Percentiles rank a stretch among this genome's conserved stretches.
phyloP scores from a whole-genome alignment of 2,329 filamentous ascomycete species.

The Metarhizium brunneum region DNA sequence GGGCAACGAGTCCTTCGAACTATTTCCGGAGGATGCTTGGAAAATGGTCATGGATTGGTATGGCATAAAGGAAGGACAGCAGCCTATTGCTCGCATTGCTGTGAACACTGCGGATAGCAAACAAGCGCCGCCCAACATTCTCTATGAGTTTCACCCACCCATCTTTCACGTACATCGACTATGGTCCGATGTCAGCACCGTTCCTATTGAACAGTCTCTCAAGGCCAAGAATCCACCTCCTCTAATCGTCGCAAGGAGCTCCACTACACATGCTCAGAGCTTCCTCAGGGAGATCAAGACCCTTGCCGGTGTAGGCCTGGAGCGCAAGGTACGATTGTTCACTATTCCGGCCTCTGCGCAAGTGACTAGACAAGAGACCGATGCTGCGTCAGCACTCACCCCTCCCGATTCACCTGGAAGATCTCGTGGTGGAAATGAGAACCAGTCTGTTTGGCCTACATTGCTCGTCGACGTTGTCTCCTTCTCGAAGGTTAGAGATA shows the following conservation, averaged over 20 bases:
- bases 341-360: constrained; percentile 41
- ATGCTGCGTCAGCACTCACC: constrained; percentile 25
- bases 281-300: constrained; percentile 70
- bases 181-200: constrained; percentile 48
- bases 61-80: constrained; percentile 59
- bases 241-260: constrained; percentile 60
- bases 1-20: constrained; percentile 61
- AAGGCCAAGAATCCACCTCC: constrained; percentile 54
- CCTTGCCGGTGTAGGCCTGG: constrained; percentile 54
- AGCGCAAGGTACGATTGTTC: constrained; percentile 72
- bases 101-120: constrained; percentile 56
- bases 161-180: constrained; percentile 80
- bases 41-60: constrained; percentile 75
- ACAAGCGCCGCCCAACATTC: constrained; percentile 47
- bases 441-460: constrained; percentile 28
- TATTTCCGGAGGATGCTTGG: constrained; percentile 76
- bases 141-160: constrained; percentile 78
- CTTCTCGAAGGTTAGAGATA: constrained; percentile 35
- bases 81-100: constrained; percentile 64
- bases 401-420: constrained; percentile 31
- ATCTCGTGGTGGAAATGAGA: constrained; percentile 13
- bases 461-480: constrained; percentile 39
- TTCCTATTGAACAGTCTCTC: constrained; percentile 47
- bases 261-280: constrained; percentile 58
- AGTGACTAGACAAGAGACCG: constrained; percentile 22